Percentiles rank a stretch among this genome's conserved stretches.
phyloP scores from a whole-genome alignment of 495 filamentous ascomycete genomes.

The Beverwykella pulmonaria region DNA sequence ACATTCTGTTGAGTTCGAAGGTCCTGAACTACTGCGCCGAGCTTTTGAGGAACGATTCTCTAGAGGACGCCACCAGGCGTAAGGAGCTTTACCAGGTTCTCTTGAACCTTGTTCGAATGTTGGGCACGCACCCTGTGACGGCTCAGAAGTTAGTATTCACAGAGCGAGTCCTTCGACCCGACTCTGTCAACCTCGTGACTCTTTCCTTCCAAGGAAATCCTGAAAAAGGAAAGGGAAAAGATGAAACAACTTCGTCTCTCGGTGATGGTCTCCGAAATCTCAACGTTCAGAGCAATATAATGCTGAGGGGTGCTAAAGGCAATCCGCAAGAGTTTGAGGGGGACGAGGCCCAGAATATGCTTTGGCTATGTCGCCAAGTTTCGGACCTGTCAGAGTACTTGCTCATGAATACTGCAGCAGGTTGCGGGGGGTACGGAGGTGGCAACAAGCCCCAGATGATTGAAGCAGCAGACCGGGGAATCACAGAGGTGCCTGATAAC shows the following conservation, averaged over 20 bases:
- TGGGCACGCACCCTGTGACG: conserved; percentile 24
- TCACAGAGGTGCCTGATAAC: conserved; percentile 11
- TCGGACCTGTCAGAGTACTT: conserved; percentile 31
- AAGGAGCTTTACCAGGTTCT: conserved; percentile 37
- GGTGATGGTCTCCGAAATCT: conserved; percentile 38
- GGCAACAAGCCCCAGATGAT: no score
- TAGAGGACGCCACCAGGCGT: conserved; percentile 44
- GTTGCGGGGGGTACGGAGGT: background rate
- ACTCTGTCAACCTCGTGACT: conserved; percentile 32
- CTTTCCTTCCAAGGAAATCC: conserved; percentile 23
- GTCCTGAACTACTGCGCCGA: conserved; percentile 40
- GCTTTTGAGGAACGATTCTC: conserved; percentile 44
- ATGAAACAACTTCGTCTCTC: conserved; percentile 31
- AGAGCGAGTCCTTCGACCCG: conserved; percentile 30
- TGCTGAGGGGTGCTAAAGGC: conserved; percentile 28
- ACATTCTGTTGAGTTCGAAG: conserved; percentile 40
- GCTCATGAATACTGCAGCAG: conserved; percentile 9
- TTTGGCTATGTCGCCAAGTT: conserved; percentile 31
- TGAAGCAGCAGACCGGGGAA: background rate
- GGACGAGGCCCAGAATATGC: conserved; percentile 35
- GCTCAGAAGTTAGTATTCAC: conserved; percentile 20
- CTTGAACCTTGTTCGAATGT: conserved; percentile 35
- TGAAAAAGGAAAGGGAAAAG: background rate
- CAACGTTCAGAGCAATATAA: conserved; percentile 39
- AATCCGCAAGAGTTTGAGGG: conserved; percentile 29